Conservation (phyloP, 345 rosid genomes). For the Brassica rapa region DNA sequence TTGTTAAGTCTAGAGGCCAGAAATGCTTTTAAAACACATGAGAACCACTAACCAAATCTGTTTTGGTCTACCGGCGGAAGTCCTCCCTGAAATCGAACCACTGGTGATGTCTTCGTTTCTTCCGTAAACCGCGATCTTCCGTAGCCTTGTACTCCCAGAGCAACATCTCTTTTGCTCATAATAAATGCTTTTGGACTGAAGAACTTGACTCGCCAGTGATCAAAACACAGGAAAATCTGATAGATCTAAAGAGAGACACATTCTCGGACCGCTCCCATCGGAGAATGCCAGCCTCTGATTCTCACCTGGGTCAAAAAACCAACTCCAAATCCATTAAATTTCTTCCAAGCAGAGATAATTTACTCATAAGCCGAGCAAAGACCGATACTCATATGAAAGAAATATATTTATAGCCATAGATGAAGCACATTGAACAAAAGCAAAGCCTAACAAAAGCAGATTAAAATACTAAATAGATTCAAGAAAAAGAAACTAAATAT, state of each 20-base stretch:
- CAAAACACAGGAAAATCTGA: not conserved
- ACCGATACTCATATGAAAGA: not conserved
- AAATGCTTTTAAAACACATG: not conserved
- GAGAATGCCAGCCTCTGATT: not conserved
- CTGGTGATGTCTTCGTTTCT: not conserved
- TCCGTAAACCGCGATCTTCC: not conserved
- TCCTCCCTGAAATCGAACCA: not conserved
- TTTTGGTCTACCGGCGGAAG: not conserved
- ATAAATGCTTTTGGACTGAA: no score
- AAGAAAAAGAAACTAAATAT: not conserved
- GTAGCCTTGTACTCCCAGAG: not conserved
- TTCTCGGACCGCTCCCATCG: not conserved
- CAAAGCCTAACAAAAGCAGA: not conserved
- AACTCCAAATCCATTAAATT: not conserved
- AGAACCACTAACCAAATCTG: not conserved
- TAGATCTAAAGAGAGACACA: not conserved
- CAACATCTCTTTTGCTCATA: no score
- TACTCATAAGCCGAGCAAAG: not conserved
- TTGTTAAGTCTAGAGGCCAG: no score
- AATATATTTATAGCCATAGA: not conserved
- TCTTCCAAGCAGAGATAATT: not conserved
- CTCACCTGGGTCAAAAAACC: not conserved
- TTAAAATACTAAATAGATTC: not conserved
- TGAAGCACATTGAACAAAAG: not conserved
- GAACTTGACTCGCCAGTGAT: no score